These are phyloP conservation scores for Phytopythium boreale DNA, from an alignment of 352 stramenopile species.

Conservation along the genomic window DNA sequence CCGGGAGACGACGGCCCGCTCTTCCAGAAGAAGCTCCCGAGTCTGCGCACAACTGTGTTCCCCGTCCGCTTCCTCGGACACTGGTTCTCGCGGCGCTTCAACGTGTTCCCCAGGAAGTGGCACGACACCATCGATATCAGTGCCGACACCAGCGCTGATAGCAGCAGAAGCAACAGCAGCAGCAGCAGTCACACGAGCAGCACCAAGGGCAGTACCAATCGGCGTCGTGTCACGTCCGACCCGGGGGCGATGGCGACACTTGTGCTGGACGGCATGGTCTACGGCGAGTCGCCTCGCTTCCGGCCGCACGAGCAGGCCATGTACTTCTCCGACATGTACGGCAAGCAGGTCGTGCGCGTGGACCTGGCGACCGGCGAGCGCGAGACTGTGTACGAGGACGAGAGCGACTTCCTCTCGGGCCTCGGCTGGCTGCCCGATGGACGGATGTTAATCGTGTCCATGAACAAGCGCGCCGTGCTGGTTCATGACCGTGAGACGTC, in stretches of 20 bases:
- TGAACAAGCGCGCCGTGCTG: constrained; percentile 47
- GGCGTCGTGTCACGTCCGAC: not conserved
- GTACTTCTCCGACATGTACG: constrained; percentile 71
- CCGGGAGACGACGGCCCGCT: not conserved
- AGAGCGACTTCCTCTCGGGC: constrained; percentile 47
- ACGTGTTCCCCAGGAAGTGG: constrained; percentile 12
- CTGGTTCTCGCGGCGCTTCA: constrained; percentile 23
- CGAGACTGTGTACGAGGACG: constrained; percentile 40
- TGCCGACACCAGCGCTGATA: not conserved
- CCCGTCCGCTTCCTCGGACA: constrained; percentile 30
- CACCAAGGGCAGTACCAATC: not conserved
- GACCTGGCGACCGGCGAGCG: constrained; percentile 32
- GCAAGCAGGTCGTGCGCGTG: constrained; percentile 55
- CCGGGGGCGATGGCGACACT: constrained; percentile 9
- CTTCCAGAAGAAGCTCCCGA: constrained; percentile 26
- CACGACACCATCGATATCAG: not conserved
- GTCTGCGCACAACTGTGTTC: constrained; percentile 27
- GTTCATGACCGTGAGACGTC: constrained; percentile 29
- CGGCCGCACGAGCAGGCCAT: constrained; percentile 41
- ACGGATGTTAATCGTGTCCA: constrained; percentile 52
- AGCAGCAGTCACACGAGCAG: not conserved
- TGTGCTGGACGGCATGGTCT: constrained; percentile 34
- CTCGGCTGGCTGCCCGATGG: constrained; percentile 64
- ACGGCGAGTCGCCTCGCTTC: constrained; percentile 61
- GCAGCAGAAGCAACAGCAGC: not conserved